These are phyloP conservation scores for Apiospora hydei DNA, from an alignment of 2,329 filamentous ascomycete species.

Conservation along the genomic window DNA sequence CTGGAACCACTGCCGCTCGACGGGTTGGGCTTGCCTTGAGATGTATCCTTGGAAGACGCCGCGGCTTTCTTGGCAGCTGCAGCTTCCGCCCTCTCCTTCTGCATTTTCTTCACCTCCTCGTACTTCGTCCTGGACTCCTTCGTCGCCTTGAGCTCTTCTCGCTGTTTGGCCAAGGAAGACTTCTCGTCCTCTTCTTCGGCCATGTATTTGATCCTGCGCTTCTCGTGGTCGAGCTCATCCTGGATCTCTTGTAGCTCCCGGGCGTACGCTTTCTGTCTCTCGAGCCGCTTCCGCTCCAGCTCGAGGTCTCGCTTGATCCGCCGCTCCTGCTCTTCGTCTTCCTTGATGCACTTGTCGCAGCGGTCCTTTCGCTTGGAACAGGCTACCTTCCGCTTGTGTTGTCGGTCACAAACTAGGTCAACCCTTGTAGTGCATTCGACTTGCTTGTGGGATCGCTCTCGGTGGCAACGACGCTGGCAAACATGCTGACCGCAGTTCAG, in stretches of 20 bases:
- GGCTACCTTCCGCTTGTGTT: constrained; percentile 54
- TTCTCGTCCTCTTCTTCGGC: constrained; percentile 53
- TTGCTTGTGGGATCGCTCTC: constrained; percentile 61
- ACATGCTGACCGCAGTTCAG: constrained; percentile 66
- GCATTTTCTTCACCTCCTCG: constrained; percentile 28
- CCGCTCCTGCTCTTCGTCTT: constrained; percentile 54
- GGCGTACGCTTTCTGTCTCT: constrained; percentile 53
- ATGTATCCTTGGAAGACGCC: neutral
- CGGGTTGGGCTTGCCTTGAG: constrained; percentile 17
- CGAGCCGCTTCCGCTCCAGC: constrained; percentile 56
- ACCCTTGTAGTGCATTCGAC: constrained; percentile 51
- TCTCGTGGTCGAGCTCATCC: constrained; percentile 60
- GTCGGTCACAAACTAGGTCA: constrained; percentile 50
- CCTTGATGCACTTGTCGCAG: constrained; percentile 61
- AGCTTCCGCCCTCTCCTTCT: constrained; percentile 25
- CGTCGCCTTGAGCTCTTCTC: constrained; percentile 53
- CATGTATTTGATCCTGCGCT: constrained; percentile 50
- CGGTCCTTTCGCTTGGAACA: constrained; percentile 51
- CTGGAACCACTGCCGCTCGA: neutral
- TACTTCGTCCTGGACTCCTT: constrained; percentile 40
- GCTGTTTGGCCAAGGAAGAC: constrained; percentile 53
- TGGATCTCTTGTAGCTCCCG: constrained; percentile 55
- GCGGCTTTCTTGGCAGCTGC: constrained; percentile 1
- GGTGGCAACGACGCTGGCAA: constrained; percentile 70
- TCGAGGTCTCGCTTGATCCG: constrained; percentile 54